Conservation (phyloP, 2,329 filamentous ascomycete species). For the Emergomyces orientalis region DNA sequence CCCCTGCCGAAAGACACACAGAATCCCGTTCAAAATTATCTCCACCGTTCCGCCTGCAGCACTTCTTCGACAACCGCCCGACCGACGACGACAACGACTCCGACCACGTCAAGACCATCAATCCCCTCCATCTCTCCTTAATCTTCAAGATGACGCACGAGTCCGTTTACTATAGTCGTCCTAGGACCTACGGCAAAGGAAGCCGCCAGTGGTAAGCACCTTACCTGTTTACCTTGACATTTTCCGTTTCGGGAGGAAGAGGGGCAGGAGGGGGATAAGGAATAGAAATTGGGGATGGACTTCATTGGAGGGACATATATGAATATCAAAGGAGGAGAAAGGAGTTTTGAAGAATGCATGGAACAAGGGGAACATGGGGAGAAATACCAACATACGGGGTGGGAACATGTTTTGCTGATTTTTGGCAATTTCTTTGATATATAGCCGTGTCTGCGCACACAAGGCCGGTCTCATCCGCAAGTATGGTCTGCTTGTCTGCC, state of each 20-base stretch:
- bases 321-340: constrained; percentile 12
- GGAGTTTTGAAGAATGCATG: constrained; percentile 21
- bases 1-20: constrained; percentile 1
- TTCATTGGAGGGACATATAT: constrained; percentile 8
- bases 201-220: constrained; percentile 73
- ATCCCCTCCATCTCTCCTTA: constrained; percentile 29
- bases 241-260: neutral
- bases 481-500: constrained; percentile 85
- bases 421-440: constrained; percentile 10
- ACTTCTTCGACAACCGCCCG: constrained; percentile 17
- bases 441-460: constrained; percentile 81
- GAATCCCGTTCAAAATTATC: neutral
- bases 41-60: neutral
- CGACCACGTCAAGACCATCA: constrained; percentile 6
- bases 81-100: constrained; percentile 25
- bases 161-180: constrained; percentile 98
- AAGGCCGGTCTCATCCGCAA: constrained; percentile 99
- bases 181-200: constrained; percentile 95
- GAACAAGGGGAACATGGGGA: constrained; percentile 8
- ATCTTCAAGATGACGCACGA: constrained; percentile 70
- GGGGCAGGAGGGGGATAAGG: too few species aligned
- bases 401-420: constrained; percentile 7
- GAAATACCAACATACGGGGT: constrained; percentile 12
- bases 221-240: constrained; percentile 21
- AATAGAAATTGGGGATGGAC: neutral